Conservation (phyloP, 352 stramenopile genomes). For the Phytopythium mirpurense region DNA sequence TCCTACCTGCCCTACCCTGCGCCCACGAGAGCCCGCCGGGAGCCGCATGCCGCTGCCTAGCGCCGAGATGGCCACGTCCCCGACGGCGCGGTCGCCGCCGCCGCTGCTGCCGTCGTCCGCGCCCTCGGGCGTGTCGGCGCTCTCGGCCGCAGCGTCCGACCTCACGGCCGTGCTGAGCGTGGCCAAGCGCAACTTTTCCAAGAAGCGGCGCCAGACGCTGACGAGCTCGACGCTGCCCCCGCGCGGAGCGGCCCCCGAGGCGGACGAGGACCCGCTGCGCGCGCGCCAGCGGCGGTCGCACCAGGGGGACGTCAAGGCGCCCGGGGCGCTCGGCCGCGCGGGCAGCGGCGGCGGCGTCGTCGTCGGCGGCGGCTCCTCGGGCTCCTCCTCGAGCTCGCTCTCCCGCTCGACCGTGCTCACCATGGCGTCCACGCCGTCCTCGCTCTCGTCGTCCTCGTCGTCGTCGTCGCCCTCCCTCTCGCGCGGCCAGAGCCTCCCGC, state of each 20-base stretch:
- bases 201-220: constrained; percentile 21
- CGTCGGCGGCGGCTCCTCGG: too few species aligned
- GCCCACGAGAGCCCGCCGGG: neutral
- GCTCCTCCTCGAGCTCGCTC: neutral
- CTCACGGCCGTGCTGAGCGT: constrained; percentile 24
- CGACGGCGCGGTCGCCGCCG: constrained; percentile 14
- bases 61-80: constrained; percentile 21
- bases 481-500: neutral
- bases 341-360: neutral
- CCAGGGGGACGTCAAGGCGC: constrained; percentile 11
- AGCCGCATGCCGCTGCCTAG: neutral
- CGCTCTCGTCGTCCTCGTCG: constrained; percentile 8
- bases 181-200: constrained; percentile 26
- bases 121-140: constrained; percentile 23
- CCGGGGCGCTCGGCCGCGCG: neutral
- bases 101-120: constrained; percentile 15
- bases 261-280: constrained; percentile 9
- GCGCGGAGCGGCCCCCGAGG: constrained; percentile 16
- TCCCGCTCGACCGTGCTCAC: constrained; percentile 12
- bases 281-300: constrained; percentile 4
- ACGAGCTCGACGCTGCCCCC: constrained; percentile 19
- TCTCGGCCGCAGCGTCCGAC: constrained; percentile 18
- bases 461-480: constrained; percentile 9
- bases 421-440: constrained; percentile 10
- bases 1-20: constrained; percentile 1